Evolutionary conservation across 75 land plant species (phyloP).

Genomic region (Pseudotsuga menziesii): DNA sequence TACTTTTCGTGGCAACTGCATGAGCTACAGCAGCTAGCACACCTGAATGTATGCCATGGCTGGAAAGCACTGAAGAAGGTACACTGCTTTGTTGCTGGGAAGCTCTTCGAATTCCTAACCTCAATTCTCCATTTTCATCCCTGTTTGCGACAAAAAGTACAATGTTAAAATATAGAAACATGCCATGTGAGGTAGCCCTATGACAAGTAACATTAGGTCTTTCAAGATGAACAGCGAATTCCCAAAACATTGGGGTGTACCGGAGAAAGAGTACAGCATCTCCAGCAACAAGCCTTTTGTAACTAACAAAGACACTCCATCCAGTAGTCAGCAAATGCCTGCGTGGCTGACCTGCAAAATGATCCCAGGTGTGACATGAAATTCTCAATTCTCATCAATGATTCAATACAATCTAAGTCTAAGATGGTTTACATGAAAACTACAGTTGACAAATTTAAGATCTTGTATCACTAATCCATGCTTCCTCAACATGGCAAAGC

Average conservation of each 20-base stretch:
- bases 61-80: conserved; percentile 22
- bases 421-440: background rate
- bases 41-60: conserved; percentile 41
- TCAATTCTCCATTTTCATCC: conserved; percentile 30
- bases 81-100: conserved; percentile 16
- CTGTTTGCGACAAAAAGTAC: conserved; percentile 11
- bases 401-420: too few species aligned
- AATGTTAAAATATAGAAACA: background rate
- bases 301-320: conserved; percentile 94
- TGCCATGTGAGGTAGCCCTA: background rate
- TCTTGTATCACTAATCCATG: background rate
- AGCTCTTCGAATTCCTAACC: conserved; percentile 33
- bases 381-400: too few species aligned
- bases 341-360: conserved; percentile 76
- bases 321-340: conserved; percentile 96
- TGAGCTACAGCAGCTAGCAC: conserved; percentile 54
- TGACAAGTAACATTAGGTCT: background rate
- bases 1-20: conserved; percentile 53
- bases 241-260: conserved; percentile 21
- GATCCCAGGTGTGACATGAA: background rate
- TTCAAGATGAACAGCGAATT: background rate
- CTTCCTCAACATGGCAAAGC: conserved; percentile 1
- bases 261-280: conserved; percentile 92
- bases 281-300: conserved; percentile 86
- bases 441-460: background rate